phyloP scores from a whole-genome alignment of 257 asterid species.

The Solanum arcanum region DNA sequence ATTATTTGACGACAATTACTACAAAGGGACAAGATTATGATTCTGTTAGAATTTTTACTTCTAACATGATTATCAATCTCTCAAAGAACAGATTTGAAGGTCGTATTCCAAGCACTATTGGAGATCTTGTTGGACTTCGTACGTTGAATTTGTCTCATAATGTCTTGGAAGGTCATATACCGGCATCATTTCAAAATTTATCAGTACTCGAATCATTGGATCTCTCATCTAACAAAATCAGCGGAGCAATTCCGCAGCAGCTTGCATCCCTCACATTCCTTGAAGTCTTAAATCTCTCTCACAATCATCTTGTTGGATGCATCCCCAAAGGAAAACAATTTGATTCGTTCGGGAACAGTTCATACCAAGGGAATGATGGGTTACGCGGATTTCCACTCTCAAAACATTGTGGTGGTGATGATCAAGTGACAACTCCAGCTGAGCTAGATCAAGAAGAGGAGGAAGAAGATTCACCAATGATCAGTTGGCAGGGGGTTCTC shows the following conservation, averaged over 20 bases:
- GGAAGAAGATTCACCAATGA: background rate
- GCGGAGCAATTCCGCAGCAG: background rate
- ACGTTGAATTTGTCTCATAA: too few species aligned
- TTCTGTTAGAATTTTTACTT: too few species aligned
- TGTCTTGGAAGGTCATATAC: too few species aligned
- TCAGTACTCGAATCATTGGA: too few species aligned
- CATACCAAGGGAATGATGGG: background rate
- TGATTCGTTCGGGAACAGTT: background rate
- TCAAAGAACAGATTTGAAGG: too few species aligned
- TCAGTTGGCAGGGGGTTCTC: background rate
- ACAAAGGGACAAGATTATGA: background rate
- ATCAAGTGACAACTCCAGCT: background rate
- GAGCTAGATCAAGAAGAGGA: background rate
- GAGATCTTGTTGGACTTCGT: too few species aligned
- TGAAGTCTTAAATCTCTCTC: background rate
- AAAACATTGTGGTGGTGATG: background rate
- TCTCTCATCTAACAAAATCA: too few species aligned
- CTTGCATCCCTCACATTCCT: background rate
- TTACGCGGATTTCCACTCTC: background rate
- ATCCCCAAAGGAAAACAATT: background rate
- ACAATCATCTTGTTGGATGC: background rate
- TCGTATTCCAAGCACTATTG: too few species aligned
- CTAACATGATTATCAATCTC: too few species aligned
- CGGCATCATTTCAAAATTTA: too few species aligned
- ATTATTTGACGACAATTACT: background rate